These are phyloP conservation scores for Acanthamoeba royreba DNA, from an alignment of 208 protist species.

Conservation along the genomic window DNA sequence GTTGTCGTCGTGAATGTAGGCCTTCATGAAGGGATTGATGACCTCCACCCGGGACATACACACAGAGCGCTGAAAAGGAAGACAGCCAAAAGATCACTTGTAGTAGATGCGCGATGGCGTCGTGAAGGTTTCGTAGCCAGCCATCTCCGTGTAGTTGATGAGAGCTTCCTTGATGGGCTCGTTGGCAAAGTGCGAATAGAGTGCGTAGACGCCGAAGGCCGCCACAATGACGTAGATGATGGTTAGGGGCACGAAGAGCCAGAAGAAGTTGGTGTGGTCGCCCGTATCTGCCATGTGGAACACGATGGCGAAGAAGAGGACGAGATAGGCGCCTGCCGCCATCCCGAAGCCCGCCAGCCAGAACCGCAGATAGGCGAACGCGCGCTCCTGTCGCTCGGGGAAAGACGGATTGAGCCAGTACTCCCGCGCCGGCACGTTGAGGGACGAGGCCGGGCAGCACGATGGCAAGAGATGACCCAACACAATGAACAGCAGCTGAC, in stretches of 20 bases:
- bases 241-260: background rate
- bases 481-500: background rate
- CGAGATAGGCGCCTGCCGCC: background rate
- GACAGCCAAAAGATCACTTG: no score
- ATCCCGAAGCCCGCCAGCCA: constrained; percentile 9
- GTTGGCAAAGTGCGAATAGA: constrained; percentile 8
- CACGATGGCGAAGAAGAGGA: constrained; percentile 26
- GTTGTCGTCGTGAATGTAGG: no score
- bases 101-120: background rate
- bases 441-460: background rate
- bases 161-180: constrained; percentile 18
- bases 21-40: no score
- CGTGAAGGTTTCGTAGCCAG: constrained; percentile 1
- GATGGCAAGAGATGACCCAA: background rate
- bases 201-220: background rate
- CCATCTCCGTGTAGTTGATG: constrained; percentile 16
- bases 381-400: background rate
- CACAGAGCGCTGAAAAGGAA: no score
- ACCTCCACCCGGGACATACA: no score
- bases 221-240: background rate
- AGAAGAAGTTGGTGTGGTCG: background rate
- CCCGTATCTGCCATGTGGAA: background rate
- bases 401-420: constrained; percentile 13
- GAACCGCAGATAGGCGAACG: background rate
- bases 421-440: background rate